Evolutionary conservation across 2,329 filamentous ascomycete species (phyloP).

Genomic region (Aspergillus chevalieri): DNA sequence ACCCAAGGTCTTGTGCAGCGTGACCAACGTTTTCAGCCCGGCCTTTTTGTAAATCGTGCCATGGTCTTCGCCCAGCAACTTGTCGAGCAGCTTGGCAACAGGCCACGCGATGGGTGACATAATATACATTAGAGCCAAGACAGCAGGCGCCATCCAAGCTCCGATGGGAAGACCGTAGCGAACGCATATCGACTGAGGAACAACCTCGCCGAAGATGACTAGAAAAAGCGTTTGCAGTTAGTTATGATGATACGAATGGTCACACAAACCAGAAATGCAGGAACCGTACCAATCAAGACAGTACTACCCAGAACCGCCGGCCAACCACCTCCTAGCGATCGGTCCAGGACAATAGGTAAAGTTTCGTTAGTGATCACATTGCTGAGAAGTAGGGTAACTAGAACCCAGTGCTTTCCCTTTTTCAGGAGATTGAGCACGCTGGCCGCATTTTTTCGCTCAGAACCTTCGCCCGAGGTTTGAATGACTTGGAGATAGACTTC

Average conservation of each 20-base stretch:
- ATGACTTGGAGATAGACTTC: slow-evolving; percentile 97
- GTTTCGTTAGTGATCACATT: slow-evolving; percentile 99
- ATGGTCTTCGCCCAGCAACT: slow-evolving; percentile 86
- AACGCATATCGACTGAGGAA: slow-evolving; percentile 93
- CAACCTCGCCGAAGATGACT: slow-evolving; percentile 98
- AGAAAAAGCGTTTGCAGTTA: slow-evolving; percentile 2
- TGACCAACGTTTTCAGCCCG: slow-evolving; percentile 91
- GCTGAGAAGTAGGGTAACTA: slow-evolving; percentile 86
- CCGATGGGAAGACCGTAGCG: slow-evolving; percentile 93
- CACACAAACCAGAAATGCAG: background rate
- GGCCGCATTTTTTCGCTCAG: slow-evolving; percentile 79
- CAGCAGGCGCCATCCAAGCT: slow-evolving; percentile 84
- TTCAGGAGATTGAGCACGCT: slow-evolving; percentile 74
- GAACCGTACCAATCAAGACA: slow-evolving; percentile 72
- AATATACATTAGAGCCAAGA: slow-evolving; percentile 84
- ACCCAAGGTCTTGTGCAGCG: slow-evolving; percentile 85
- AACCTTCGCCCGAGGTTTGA: slow-evolving; percentile 71
- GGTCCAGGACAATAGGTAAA: slow-evolving; percentile 86
- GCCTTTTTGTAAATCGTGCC: slow-evolving; percentile 98
- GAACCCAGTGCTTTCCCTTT: slow-evolving; percentile 93
- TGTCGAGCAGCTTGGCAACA: slow-evolving; percentile 90
- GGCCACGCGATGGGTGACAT: slow-evolving; percentile 88
- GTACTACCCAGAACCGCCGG: slow-evolving; percentile 92
- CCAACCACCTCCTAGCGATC: slow-evolving; percentile 88
- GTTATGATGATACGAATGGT: background rate